phyloP scores from a whole-genome alignment of 208 protist species.

The Trichomonas tenax region DNA sequence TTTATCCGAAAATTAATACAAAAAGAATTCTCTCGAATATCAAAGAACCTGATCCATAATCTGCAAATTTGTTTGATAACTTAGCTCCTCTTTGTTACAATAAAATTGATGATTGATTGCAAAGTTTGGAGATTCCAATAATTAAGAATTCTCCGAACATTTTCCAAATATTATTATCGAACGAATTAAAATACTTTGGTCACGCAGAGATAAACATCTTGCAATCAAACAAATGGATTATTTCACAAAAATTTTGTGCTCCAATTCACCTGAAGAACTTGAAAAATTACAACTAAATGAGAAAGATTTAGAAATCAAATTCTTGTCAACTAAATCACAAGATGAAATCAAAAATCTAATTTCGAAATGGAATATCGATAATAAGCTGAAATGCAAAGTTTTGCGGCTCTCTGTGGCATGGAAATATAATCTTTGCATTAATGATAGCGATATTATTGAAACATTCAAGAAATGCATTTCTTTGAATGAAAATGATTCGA shows the following conservation, averaged over 20 bases:
- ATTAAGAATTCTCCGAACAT: not conserved
- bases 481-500: not conserved
- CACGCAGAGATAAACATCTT: not conserved
- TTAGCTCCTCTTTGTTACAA: not conserved
- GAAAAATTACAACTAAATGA: not conserved
- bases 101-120: not conserved
- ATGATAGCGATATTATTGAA: not conserved
- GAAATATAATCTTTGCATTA: not conserved
- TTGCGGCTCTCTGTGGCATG: not conserved
- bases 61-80: not conserved
- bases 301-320: not conserved
- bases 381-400: not conserved
- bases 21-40: not conserved
- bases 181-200: not conserved
- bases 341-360: not conserved
- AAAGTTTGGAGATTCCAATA: not conserved
- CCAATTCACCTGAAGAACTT: not conserved
- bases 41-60: not conserved
- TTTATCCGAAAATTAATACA: not conserved
- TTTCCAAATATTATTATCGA: not conserved
- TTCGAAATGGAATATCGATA: not conserved
- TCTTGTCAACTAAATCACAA: not conserved
- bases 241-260: not conserved
- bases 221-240: not conserved
- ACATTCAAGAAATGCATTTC: not conserved